phyloP scores from a whole-genome alignment of 2,329 filamentous ascomycete genomes.

The Colletotrichum acutatum region DNA sequence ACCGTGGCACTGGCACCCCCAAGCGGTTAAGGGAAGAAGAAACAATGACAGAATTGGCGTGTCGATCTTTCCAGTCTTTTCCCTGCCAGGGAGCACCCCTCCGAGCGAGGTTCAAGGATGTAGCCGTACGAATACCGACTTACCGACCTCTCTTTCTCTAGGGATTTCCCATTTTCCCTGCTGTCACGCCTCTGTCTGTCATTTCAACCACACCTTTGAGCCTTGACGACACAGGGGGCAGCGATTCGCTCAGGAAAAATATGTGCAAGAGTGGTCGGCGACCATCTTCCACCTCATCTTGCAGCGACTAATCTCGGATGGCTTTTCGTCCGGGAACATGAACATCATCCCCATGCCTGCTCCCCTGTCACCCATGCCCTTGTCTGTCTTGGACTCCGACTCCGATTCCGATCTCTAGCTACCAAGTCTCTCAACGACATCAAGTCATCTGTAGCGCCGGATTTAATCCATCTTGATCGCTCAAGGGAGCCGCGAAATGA shows the following conservation, averaged over 20 bases:
- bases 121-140: neutral
- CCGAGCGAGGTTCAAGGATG: neutral
- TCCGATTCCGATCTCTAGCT: neutral
- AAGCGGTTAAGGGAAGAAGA: constrained; percentile 13
- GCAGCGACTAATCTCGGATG: constrained; percentile 35
- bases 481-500: neutral
- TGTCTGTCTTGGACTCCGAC: neutral
- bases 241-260: constrained; percentile 9
- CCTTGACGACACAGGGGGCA: neutral
- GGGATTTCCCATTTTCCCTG: neutral
- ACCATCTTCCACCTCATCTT: constrained; percentile 12
- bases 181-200: neutral
- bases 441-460: neutral
- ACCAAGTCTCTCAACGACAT: neutral
- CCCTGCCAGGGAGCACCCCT: neutral
- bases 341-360: constrained; percentile 2
- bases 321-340: constrained; percentile 15
- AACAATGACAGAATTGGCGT: constrained; percentile 27
- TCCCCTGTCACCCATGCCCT: neutral
- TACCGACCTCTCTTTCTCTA: neutral
- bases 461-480: neutral
- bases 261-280: constrained; percentile 20
- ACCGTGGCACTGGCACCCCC: neutral
- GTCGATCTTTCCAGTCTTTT: constrained; percentile 5
- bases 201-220: neutral